phyloP scores from a whole-genome alignment of 2,329 filamentous ascomycete species.

The Ophiostoma tasmaniense region DNA sequence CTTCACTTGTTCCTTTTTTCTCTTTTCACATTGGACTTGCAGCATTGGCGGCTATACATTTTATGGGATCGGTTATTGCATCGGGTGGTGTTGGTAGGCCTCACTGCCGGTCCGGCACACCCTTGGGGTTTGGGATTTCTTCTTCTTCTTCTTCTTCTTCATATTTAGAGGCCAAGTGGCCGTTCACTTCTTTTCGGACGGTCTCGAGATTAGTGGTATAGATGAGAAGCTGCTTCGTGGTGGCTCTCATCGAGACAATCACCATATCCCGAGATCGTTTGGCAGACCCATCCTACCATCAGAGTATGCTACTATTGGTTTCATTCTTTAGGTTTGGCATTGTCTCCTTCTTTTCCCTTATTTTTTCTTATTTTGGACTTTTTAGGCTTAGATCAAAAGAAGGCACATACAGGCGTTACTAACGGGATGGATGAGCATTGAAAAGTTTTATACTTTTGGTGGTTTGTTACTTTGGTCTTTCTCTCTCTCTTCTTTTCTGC shows the following conservation, averaged over 20 bases:
- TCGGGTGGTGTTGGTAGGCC: neutral
- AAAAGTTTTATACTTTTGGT: constrained; percentile 12
- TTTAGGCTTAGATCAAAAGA: neutral
- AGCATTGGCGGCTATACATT: neutral
- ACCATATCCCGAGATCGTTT: neutral
- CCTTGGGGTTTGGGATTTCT: neutral
- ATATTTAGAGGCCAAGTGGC: neutral
- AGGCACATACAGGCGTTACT: constrained; percentile 13
- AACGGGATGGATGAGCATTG: constrained; percentile 9
- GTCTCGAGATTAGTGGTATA: neutral
- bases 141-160: neutral
- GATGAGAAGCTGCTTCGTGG: neutral
- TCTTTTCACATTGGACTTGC: neutral
- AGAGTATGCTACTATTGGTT: neutral
- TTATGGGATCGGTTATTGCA: neutral
- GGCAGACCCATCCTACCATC: neutral
- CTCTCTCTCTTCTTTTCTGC: neutral
- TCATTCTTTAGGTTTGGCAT: neutral
- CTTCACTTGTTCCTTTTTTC: neutral
- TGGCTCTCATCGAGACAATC: neutral
- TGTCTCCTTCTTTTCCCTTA: neutral
- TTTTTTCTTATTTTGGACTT: neutral
- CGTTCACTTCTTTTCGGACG: neutral
- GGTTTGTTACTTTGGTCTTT: constrained; percentile 4
- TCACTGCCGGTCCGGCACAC: neutral